phyloP scores from a whole-genome alignment of 805 yeast species.

The Metschnikowia bowlesiae region DNA sequence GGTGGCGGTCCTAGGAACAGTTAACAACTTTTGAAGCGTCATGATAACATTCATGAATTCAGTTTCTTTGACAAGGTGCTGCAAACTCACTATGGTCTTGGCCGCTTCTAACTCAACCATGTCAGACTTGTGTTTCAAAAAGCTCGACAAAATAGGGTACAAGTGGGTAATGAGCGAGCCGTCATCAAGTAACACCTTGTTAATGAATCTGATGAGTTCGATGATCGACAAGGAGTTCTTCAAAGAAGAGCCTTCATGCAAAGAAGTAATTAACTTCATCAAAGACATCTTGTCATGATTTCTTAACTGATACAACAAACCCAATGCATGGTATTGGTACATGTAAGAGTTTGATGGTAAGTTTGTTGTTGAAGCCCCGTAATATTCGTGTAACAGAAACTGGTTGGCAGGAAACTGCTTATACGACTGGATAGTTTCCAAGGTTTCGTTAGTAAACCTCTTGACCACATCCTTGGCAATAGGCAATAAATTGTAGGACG shows the following conservation, averaged over 20 bases:
- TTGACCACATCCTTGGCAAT: constrained; percentile 88
- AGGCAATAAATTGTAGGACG: constrained; percentile 86
- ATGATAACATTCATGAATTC: constrained; percentile 67
- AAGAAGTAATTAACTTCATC: constrained; percentile 81
- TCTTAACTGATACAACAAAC: constrained; percentile 80
- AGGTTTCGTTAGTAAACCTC: constrained; percentile 91
- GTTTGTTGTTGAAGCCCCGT: constrained; percentile 46
- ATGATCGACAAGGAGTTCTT: constrained; percentile 80
- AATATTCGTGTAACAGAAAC: constrained; percentile 52
- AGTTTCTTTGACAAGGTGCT: constrained; percentile 54
- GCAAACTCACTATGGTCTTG: constrained; percentile 56
- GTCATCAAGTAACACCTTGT: constrained; percentile 69
- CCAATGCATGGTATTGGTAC: constrained; percentile 94
- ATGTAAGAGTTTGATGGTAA: constrained; percentile 69
- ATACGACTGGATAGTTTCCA: constrained; percentile 74
- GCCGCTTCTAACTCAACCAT: constrained; percentile 92
- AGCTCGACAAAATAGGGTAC: constrained; percentile 60
- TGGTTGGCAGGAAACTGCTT: constrained; percentile 50
- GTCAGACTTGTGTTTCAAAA: constrained; percentile 77
- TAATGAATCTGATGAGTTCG: constrained; percentile 78
- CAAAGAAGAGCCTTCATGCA: constrained; percentile 55
- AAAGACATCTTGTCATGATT: constrained; percentile 92
- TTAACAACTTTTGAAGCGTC: constrained; percentile 68
- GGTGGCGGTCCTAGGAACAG: constrained; percentile 86
- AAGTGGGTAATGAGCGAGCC: constrained; percentile 55